Conservation (phyloP, 768 basidiomycete genomes). For the Butyriboletus loyo region DNA sequence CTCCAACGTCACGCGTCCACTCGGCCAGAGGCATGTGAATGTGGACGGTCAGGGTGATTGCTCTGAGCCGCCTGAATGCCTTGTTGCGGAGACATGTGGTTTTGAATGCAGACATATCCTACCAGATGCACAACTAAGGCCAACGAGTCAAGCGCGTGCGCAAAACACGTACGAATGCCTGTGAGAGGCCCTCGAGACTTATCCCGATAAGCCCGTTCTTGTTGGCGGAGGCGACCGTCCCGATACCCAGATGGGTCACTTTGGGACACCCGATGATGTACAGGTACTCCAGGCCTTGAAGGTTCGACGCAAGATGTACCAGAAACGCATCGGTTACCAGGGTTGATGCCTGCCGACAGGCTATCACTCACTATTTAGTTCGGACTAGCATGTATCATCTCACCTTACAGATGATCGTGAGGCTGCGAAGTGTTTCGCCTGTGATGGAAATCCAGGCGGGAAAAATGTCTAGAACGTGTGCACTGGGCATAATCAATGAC, state of each 20-base stretch:
- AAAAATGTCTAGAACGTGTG: constrained; percentile 47
- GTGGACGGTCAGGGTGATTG: constrained; percentile 57
- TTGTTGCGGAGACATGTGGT: constrained; percentile 32
- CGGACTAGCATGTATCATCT: constrained; percentile 4
- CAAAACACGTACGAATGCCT: constrained; percentile 49
- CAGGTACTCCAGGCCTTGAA: constrained; percentile 53
- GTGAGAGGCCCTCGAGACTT: constrained; percentile 60
- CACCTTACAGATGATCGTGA: constrained; percentile 74
- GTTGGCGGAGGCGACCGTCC: constrained; percentile 46
- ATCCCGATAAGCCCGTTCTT: constrained; percentile 48
- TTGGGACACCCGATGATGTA: constrained; percentile 66
- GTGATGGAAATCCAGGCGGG: constrained; percentile 48
- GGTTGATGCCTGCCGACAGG: constrained; percentile 45
- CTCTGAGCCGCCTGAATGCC: constrained; percentile 44
- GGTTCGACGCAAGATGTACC: constrained; percentile 44
- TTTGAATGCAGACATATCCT: constrained; percentile 56
- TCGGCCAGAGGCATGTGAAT: constrained; percentile 32
- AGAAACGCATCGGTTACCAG: constrained; percentile 58
- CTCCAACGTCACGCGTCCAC: constrained; percentile 46
- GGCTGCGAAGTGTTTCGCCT: constrained; percentile 45
- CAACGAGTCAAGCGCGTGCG: background rate
- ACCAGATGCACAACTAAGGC: constrained; percentile 1
- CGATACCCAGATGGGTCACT: constrained; percentile 61
- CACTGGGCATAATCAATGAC: constrained; percentile 73
- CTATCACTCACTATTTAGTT: background rate